Conservation (phyloP, 345 rosid species). For the rapeseed (Brassica napus) region DNA sequence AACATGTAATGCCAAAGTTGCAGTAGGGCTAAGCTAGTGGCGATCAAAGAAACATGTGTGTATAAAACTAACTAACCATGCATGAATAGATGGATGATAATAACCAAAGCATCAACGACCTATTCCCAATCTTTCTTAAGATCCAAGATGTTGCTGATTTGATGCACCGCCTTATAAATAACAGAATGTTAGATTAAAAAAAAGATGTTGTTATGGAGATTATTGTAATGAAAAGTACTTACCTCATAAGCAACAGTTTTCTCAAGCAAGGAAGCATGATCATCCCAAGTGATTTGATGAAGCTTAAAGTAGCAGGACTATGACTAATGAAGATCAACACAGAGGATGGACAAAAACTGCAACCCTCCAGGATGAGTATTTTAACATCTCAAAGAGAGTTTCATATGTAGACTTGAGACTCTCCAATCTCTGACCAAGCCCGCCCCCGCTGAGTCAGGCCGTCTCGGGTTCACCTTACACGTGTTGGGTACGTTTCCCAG, state of each 20-base stretch:
- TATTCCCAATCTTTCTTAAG: background rate
- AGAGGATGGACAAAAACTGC: slow-evolving; percentile 69
- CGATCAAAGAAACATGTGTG: no score
- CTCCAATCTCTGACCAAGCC: no score
- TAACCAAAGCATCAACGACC: slow-evolving; percentile 41
- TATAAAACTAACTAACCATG: background rate
- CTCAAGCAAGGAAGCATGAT: slow-evolving; percentile 90
- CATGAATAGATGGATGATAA: background rate
- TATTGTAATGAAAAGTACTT: slow-evolving; percentile 2
- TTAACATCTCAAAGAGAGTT: slow-evolving; percentile 62
- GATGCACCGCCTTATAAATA: slow-evolving; percentile 80
- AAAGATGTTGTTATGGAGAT: background rate
- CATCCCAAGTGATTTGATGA: slow-evolving; percentile 89
- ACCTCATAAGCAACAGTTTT: slow-evolving; percentile 86
- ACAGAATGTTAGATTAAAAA: background rate
- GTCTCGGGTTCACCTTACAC: no score
- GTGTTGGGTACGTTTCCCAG: no score
- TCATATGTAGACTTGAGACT: no score
- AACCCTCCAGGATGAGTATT: slow-evolving; percentile 80
- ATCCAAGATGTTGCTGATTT: slow-evolving; percentile 40
- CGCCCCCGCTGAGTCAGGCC: no score
- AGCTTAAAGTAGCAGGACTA: slow-evolving; percentile 88
- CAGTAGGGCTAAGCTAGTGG: no score
- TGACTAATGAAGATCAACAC: slow-evolving; percentile 61
- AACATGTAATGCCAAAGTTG: no score